Percentiles rank a stretch among this genome's conserved stretches.
Conservation (phyloP, 768 basidiomycete genomes). For the Clavaria fumosa region DNA sequence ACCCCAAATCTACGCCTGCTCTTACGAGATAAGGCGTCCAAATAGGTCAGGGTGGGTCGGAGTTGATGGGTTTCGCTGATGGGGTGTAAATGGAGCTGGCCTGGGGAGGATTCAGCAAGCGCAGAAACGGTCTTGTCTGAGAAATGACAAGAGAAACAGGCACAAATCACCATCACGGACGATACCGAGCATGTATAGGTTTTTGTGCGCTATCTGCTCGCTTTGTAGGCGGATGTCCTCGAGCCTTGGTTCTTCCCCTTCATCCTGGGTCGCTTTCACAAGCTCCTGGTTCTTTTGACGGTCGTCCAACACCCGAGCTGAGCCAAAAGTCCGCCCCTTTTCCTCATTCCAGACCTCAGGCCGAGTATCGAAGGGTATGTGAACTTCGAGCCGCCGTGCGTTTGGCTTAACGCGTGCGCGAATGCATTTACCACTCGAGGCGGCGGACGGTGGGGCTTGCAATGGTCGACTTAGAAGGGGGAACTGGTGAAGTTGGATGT, state of each 20-base stretch:
- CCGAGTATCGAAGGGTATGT: constrained; percentile 69
- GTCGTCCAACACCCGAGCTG: constrained; percentile 57
- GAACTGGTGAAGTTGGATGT: constrained; percentile 69
- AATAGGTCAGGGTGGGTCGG: constrained; percentile 67
- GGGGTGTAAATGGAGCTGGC: constrained; percentile 62
- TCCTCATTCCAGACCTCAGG: constrained; percentile 72
- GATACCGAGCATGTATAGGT: constrained; percentile 62
- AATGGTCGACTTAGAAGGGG: constrained; percentile 62
- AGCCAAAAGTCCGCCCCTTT: constrained; percentile 47
- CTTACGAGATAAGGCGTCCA: constrained; percentile 59
- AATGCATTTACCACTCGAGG: constrained; percentile 59
- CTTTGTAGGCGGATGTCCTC: constrained; percentile 58
- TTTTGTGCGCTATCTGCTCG: constrained; percentile 50
- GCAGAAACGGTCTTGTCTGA: background rate
- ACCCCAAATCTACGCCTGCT: constrained; percentile 31
- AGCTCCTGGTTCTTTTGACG: constrained; percentile 58
- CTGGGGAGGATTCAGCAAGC: constrained; percentile 20
- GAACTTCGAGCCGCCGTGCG: constrained; percentile 52
- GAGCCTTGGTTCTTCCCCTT: constrained; percentile 41
- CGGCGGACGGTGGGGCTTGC: constrained; percentile 62
- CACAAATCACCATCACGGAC: constrained; percentile 42
- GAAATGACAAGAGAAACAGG: too few species aligned
- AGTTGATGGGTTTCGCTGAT: constrained; percentile 69
- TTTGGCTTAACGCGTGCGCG: constrained; percentile 55
- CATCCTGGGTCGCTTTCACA: constrained; percentile 26